Conservation (phyloP, 768 basidiomycete species). For the Naganishia vaughanmartiniae region DNA sequence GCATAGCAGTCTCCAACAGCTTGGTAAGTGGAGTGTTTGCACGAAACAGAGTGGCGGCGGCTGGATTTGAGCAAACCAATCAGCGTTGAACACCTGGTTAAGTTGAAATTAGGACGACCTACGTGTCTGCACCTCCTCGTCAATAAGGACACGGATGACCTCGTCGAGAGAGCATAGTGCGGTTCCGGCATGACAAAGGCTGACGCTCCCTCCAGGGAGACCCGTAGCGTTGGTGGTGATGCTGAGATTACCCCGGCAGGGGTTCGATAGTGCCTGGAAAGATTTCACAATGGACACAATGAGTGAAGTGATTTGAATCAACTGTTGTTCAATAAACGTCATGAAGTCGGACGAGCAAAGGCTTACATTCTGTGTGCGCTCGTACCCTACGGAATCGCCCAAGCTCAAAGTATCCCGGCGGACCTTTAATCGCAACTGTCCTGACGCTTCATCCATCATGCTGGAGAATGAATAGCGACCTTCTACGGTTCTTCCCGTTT, state of each 20-base stretch:
- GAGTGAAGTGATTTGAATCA: neutral
- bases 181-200: constrained; percentile 24
- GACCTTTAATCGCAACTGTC: constrained; percentile 9
- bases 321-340: neutral
- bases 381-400: neutral
- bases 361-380: neutral
- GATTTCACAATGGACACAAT: neutral
- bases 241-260: neutral
- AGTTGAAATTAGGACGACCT: neutral
- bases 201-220: constrained; percentile 1
- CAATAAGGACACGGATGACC: constrained; percentile 22
- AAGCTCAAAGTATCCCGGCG: neutral
- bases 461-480: constrained; percentile 7
- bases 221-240: constrained; percentile 7
- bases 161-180: constrained; percentile 12
- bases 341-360: neutral
- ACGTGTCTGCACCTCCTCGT: constrained; percentile 29
- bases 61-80: neutral
- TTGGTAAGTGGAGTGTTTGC: constrained; percentile 30
- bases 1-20: constrained; percentile 25
- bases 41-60: constrained; percentile 28
- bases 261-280: constrained; percentile 4
- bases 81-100: neutral
- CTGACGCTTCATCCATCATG: constrained; percentile 2
- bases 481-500: neutral